phyloP scores from a whole-genome alignment of 805 yeast species.

The Ogataea dorogensis region DNA sequence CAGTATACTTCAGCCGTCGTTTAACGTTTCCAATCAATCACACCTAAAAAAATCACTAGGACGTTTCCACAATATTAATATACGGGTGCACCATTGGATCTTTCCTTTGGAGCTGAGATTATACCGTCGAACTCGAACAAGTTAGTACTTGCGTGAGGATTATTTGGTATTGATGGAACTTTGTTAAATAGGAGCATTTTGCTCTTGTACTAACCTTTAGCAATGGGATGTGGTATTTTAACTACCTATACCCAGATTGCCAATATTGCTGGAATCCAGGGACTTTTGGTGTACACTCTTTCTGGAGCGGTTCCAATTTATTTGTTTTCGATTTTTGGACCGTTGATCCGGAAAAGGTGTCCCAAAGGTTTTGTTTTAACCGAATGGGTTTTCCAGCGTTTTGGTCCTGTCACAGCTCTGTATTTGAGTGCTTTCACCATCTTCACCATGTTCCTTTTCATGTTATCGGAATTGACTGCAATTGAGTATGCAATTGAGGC shows the following conservation, averaged over 20 bases:
- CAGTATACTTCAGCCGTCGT: slow-evolving; percentile 37
- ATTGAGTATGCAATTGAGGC: slow-evolving; percentile 73
- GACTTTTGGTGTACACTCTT: slow-evolving; percentile 75
- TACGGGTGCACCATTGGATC: slow-evolving; percentile 46
- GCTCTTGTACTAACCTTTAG: slow-evolving; percentile 37
- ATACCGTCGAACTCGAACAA: slow-evolving; percentile 82
- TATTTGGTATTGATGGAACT: slow-evolving; percentile 38
- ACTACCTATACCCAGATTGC: slow-evolving; percentile 87
- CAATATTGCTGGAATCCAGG: slow-evolving; percentile 82
- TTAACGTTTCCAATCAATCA: slow-evolving; percentile 15
- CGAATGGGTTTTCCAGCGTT: slow-evolving; percentile 89
- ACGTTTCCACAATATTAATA: slow-evolving; percentile 32
- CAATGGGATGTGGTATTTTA: slow-evolving; percentile 85
- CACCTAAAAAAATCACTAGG: background rate
- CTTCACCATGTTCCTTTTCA: slow-evolving; percentile 78
- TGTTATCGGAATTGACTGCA: slow-evolving; percentile 86
- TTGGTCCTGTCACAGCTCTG: slow-evolving; percentile 68
- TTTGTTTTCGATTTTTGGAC: slow-evolving; percentile 81
- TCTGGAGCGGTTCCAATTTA: slow-evolving; percentile 83
- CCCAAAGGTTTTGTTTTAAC: slow-evolving; percentile 91
- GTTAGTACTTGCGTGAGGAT: slow-evolving; percentile 83
- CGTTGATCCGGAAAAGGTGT: slow-evolving; percentile 69
- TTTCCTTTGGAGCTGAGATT: slow-evolving; percentile 52
- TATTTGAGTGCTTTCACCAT: slow-evolving; percentile 80
- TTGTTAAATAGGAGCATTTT: slow-evolving; percentile 15